These are phyloP conservation scores for Neofusicoccum sp. DNA, from an alignment of 2,329 filamentous ascomycete species.

Conservation along the genomic window DNA sequence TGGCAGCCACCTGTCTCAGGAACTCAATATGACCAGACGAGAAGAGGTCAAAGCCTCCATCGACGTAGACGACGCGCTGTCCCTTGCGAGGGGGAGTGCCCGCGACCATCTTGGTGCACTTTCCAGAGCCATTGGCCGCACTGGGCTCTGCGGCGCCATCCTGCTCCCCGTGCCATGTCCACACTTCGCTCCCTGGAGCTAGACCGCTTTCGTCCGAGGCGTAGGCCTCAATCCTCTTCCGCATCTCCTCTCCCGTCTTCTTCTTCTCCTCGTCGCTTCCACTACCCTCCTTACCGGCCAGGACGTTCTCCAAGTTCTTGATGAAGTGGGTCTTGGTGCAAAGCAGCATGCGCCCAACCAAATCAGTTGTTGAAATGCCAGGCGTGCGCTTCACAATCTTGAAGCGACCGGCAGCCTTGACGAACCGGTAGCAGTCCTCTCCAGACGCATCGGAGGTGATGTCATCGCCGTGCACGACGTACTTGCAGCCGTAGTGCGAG, in stretches of 20 bases:
- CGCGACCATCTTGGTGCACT: constrained; percentile 68
- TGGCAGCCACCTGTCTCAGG: constrained; percentile 72
- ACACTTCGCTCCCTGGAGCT: constrained; percentile 79
- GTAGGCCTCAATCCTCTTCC: constrained; percentile 78
- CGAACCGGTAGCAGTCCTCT: constrained; percentile 96
- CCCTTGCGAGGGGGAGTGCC: constrained; percentile 73
- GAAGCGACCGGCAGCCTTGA: constrained; percentile 91
- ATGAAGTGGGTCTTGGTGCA: constrained; percentile 97
- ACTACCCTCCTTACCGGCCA: constrained; percentile 72
- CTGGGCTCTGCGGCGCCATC: constrained; percentile 28
- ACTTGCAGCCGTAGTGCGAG: constrained; percentile 90
- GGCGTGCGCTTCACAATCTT: constrained; percentile 96
- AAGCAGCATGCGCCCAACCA: constrained; percentile 96
- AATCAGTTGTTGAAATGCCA: constrained; percentile 93
- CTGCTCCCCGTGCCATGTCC: constrained; percentile 66
- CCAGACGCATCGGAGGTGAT: constrained; percentile 93
- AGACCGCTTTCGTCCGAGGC: constrained; percentile 83
- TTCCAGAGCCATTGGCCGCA: constrained; percentile 61
- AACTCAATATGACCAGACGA: constrained; percentile 98
- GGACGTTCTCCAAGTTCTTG: constrained; percentile 69
- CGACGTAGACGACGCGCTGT: constrained; percentile 89
- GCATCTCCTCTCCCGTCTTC: constrained; percentile 67
- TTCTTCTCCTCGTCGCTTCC: constrained; percentile 70
- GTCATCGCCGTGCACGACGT: constrained; percentile 95
- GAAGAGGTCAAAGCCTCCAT: constrained; percentile 96